phyloP scores from a whole-genome alignment of 352 stramenopile species.

The Thalassiosira allenii region DNA sequence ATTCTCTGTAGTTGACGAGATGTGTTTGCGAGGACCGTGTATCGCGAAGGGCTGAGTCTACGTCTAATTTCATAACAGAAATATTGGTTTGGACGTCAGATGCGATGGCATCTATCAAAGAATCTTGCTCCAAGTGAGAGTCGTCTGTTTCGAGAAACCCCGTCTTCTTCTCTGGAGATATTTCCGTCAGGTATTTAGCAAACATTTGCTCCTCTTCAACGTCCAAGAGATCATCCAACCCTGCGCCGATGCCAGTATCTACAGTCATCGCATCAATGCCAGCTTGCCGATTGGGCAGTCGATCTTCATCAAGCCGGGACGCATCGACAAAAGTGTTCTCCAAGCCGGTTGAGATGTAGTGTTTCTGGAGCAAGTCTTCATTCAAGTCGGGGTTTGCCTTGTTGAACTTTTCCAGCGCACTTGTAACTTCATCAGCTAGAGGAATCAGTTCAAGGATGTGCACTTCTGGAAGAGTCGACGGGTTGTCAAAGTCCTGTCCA shows the following conservation, averaged over 20 bases:
- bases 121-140: slow-evolving; percentile 13
- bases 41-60: slow-evolving; percentile 40
- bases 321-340: no score
- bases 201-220: slow-evolving; percentile 24
- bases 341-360: slow-evolving; percentile 44
- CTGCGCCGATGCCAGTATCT: background rate
- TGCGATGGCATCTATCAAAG: slow-evolving; percentile 45
- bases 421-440: slow-evolving; percentile 14
- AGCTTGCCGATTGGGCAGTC: no score
- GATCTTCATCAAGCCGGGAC: no score
- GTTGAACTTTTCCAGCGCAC: slow-evolving; percentile 22
- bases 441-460: slow-evolving; percentile 19
- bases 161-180: no score
- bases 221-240: slow-evolving; percentile 12
- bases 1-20: slow-evolving; percentile 52
- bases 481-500: background rate
- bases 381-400: slow-evolving; percentile 9
- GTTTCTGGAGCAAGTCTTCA: slow-evolving; percentile 18
- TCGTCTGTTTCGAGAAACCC: no score
- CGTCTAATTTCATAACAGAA: slow-evolving; percentile 51
- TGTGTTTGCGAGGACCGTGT: slow-evolving; percentile 33
- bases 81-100: slow-evolving; percentile 33
- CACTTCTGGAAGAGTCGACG: slow-evolving; percentile 8
- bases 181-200: slow-evolving; percentile 21
- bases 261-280: no score